Evolutionary conservation across 140 eudicot species (phyloP), one percentile per base, ranked within the genome.

Genomic region (Oenanthe javanica): DNA sequence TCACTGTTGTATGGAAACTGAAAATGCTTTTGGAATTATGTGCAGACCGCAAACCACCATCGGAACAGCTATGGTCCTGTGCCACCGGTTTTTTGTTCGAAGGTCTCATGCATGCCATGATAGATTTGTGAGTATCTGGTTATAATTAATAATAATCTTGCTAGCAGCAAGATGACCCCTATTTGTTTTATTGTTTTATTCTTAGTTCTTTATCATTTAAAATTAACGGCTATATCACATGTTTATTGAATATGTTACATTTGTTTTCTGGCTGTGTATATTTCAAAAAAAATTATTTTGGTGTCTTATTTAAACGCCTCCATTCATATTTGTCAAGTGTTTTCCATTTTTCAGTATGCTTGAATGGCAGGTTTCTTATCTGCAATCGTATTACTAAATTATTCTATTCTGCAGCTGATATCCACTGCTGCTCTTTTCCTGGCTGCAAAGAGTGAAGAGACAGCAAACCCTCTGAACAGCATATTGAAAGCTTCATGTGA

Each of bases 361-460:
- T 61, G 38, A 61, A 5, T 61, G 6, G 6, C 4, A 4, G 4
- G 25, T 66, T 25, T 23, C 5, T 23, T 75, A 75, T 46, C 47
- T 5, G 40, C 31, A 64, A 11, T 2, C 1, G 7, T 10, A 9
- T 57, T 57, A 25, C 66, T 57, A 72, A 73, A n/a, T 64, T 46
- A 38, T 38, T 78, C 52, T 73, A 23, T 78, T 16, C 31, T 87
- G 81, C 93, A 95, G 99, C 77, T 92, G 91, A 84, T 95, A 76
- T 96, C 97, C 77, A 88, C 98, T 64, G 98, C 99, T 72, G 86
- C 92, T 51, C 96, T 95, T 77, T 95, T 95, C 77, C 98, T 95
- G 73, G 92, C 99, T 70, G 91, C 98, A n/a, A 95, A 95, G 86
- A 91, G 96, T 15, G 99, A 95, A 87, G 99, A 95, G 88, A 92